phyloP scores from a whole-genome alignment of 352 stramenopile genomes.

The Globisporangium camurandrum region DNA sequence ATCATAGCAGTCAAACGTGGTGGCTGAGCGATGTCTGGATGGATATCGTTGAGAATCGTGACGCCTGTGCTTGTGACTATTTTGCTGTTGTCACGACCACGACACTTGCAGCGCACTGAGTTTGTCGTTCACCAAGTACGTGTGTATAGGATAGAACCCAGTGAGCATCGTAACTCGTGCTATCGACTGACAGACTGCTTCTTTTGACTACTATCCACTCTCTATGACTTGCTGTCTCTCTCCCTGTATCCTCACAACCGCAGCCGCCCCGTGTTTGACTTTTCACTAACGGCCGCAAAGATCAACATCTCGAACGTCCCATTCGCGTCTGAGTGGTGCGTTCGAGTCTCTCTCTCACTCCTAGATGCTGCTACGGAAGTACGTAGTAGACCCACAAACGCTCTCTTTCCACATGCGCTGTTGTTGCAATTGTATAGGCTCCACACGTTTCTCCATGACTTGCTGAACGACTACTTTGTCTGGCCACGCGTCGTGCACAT shows the following conservation, averaged over 20 bases:
- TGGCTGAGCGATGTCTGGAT: no score
- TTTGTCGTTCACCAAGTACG: constrained; percentile 68
- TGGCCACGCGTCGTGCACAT: constrained; percentile 68
- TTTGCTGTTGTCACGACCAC: neutral
- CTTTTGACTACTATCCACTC: neutral
- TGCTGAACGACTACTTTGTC: constrained; percentile 70
- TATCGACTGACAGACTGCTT: neutral
- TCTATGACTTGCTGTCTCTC: neutral
- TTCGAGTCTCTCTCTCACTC: constrained; percentile 1
- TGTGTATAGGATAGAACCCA: neutral
- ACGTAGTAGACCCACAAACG: neutral
- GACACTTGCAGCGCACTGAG: constrained; percentile 26
- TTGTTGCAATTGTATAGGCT: constrained; percentile 30
- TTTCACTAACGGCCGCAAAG: constrained; percentile 71
- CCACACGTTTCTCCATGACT: constrained; percentile 67
- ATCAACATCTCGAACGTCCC: constrained; percentile 81
- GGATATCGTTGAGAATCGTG: no score
- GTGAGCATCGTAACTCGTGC: neutral
- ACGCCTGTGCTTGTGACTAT: neutral
- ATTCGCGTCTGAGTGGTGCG: constrained; percentile 71
- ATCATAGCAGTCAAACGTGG: no score
- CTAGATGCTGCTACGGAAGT: neutral
- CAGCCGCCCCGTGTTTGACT: constrained; percentile 65
- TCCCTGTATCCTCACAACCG: neutral
- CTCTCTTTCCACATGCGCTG: neutral